Evolutionary conservation across 129 eudicot species (phyloP).

Genomic region (Lonicera japonica): DNA sequence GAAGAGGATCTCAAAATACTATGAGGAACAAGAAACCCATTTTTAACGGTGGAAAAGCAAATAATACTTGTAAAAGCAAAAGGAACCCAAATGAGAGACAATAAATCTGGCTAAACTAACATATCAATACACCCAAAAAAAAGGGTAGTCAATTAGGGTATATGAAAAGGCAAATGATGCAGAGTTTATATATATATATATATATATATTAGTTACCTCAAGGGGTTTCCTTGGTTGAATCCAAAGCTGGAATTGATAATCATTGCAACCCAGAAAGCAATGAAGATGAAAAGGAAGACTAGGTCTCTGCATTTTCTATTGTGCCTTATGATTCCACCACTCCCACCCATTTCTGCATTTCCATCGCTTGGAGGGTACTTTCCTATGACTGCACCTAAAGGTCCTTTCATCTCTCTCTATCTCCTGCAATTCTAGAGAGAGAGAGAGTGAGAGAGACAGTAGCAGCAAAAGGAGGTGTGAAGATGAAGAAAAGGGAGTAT

Average conservation of each 20-base stretch:
- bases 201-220: conserved; percentile 39
- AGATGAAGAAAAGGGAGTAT: conserved; percentile 4
- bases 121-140: neutral
- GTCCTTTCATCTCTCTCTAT: conserved; percentile 52
- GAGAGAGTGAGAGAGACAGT: conserved; percentile 6
- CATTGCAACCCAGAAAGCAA: conserved; percentile 87
- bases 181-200: neutral
- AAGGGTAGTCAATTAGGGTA: conserved; percentile 2
- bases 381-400: conserved; percentile 63
- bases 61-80: conserved; percentile 1
- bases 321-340: conserved; percentile 63
- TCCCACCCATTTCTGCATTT: conserved; percentile 31
- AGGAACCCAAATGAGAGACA: conserved; percentile 17
- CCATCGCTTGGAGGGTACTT: conserved; percentile 79
- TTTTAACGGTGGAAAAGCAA: neutral
- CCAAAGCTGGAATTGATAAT: conserved; percentile 93
- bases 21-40: no score
- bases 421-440: conserved; percentile 5
- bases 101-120: neutral
- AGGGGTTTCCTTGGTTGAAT: conserved; percentile 87
- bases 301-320: conserved; percentile 85
- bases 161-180: conserved; percentile 12
- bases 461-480: conserved; percentile 7
- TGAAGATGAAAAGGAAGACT: conserved; percentile 71
- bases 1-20: no score